A percentile compares a stretch with the other conserved stretches of the same genome.
These are phyloP conservation scores for Nemania serpens DNA, from an alignment of 2,329 filamentous ascomycete genomes.

Conservation along the genomic window DNA sequence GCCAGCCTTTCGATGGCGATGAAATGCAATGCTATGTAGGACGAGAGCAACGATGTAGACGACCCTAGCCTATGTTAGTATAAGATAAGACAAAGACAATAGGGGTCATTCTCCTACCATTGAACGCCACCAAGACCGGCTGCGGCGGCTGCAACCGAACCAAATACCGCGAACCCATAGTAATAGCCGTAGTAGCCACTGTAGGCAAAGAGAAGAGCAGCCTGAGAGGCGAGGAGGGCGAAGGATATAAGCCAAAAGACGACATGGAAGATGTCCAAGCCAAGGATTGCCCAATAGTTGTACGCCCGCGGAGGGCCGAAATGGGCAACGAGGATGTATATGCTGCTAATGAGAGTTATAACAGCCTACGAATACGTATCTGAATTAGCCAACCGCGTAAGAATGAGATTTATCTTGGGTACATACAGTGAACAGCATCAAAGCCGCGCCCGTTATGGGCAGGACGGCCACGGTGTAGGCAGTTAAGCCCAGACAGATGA, in stretches of 20 bases:
- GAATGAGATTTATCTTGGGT: not conserved
- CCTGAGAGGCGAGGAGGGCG: conserved; percentile 46
- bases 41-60: conserved; percentile 49
- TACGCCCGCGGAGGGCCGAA: conserved; percentile 48
- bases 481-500: conserved; percentile 53
- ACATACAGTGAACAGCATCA: conserved; percentile 49
- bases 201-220: conserved; percentile 36
- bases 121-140: conserved; percentile 48
- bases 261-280: conserved; percentile 55
- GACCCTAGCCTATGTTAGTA: conserved; percentile 41
- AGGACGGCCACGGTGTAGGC: conserved; percentile 49
- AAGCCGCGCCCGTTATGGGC: conserved; percentile 34
- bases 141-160: conserved; percentile 42
- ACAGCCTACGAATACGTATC: conserved; percentile 41
- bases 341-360: conserved; percentile 49
- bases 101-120: conserved; percentile 46
- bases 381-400: not conserved
- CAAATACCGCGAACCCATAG: conserved; percentile 31
- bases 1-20: conserved; percentile 51
- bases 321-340: conserved; percentile 54
- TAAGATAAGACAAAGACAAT: not conserved
- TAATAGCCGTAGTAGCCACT: conserved; percentile 34
- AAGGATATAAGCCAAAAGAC: conserved; percentile 58
- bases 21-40: conserved; percentile 48
- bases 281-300: conserved; percentile 59